Evolutionary conservation across 2,329 filamentous ascomycete species (phyloP), one percentile per base, ranked within the genome.

Genomic region (Arachnomyces sp.): DNA sequence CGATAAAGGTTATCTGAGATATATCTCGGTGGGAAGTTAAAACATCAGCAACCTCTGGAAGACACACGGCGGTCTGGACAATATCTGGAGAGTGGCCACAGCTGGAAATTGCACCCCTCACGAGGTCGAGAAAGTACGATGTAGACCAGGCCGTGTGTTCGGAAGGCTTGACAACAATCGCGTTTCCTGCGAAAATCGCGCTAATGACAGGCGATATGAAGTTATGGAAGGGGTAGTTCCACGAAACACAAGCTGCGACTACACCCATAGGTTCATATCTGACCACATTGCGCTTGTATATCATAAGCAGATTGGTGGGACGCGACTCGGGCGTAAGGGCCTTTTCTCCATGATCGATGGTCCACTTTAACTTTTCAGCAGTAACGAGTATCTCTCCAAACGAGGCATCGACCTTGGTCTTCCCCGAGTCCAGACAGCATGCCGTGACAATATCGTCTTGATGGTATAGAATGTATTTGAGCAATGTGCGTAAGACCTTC

Each of bases 141-240:
- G 85, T 82, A 45, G 84, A 93, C 92, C 92, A 98, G 39, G 89
- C 90, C 0, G 90, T 96, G 62, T 90, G 86, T 65, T 98, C 92
- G 37, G 87, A 95, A 35, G 84, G 86, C 68, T 98, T 98, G 61
- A 96, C 84, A 31, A 98, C 73, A 49, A 96, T 83, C 38, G 80
- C 86, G 59, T 96, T 95, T 34, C 92, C 92, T 11, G 89, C 75
- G 60, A 96, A 96, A 37, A 96, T 75, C 12, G 86, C 81, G 50
- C 86, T 89, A 58, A 96, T 93, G 50, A 95, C 77, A 11, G 90
- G 92, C 0, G 86, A 87, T 34, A 96, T 78, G 47, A 96, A 73
- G 65, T 98, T 98, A 68, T 98, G 92, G 64, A 96, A 94, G 33
- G 86, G 81, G 60, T 88, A 96, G 69, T 98, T 98, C 92, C 92